phyloP scores from a whole-genome alignment of 140 eudicot species.

The Oenanthe javanica region DNA sequence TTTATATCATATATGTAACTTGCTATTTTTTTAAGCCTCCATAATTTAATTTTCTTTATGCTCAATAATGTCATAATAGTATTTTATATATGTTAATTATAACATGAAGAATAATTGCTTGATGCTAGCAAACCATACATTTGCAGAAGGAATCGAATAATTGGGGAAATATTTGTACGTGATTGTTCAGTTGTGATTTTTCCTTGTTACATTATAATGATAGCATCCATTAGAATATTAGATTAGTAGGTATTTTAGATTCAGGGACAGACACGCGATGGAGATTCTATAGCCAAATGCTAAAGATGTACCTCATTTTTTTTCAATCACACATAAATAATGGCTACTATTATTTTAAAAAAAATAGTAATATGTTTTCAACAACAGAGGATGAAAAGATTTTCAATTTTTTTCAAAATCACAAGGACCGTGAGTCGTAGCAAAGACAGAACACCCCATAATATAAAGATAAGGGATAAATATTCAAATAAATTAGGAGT shows the following conservation, averaged over 20 bases:
- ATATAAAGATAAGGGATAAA: too few species aligned
- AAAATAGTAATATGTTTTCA: too few species aligned
- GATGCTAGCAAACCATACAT: not conserved
- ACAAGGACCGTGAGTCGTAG: too few species aligned
- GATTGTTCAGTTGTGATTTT: conserved; percentile 1
- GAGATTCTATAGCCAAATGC: not conserved
- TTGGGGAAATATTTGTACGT: not conserved
- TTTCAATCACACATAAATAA: too few species aligned
- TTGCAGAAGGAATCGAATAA: not conserved
- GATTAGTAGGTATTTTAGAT: not conserved
- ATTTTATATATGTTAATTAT: not conserved
- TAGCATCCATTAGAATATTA: not conserved
- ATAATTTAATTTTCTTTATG: not conserved
- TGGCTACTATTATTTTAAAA: too few species aligned
- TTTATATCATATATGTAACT: not conserved
- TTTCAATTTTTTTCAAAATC: too few species aligned
- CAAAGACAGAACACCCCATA: too few species aligned
- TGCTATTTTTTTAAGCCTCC: not conserved
- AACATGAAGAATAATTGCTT: not conserved
- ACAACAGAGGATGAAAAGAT: too few species aligned
- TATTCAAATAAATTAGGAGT: too few species aligned
- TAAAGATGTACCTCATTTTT: not conserved
- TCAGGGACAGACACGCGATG: not conserved
- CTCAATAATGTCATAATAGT: not conserved
- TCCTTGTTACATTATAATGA: not conserved